Base-by-base conservation (phyloP, 1,284 basidiomycete genomes). In the Retiboletus flavoniger region DNA sequence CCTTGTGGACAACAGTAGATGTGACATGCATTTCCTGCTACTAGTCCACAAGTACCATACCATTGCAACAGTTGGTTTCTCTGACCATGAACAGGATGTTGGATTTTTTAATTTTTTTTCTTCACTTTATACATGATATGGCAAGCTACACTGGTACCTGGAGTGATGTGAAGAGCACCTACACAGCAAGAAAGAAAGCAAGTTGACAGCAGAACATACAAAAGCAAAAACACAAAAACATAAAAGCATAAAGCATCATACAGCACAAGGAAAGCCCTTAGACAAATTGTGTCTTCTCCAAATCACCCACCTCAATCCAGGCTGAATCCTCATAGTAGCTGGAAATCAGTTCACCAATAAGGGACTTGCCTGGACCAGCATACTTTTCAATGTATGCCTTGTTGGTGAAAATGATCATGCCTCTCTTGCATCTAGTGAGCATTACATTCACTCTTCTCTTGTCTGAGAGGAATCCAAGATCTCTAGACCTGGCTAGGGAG, bases 341-440 rank as follows among this genome's bases (percentile, higher is more conserved):
- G 3, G 5, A 3, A 13, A 58, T 52, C n/a, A 73, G 34, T 28
- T 57, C 43, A 17, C 69, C 69, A 50, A 73, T 47, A 3, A 70
- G 57, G 9, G 69, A 63, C 44, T 70, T 59, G 32, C 24, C 54
- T 42, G 78, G 83, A 28, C 61, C 63, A 50, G 79, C 84, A 63
- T 67, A 63, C 19, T 76, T 77, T 24, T 61, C 59, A 36, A 89
- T 70, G 63, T 90, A 89, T 24, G 71, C 68, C 60, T 75, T 73
- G 57, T 75, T 84, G 24, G 83, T 76, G 48, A 82, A 74, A 60
- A 89, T 83, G 54, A 81, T 80, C 85, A 89, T 87, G 36, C 83
- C 82, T 44, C 72, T 76, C 67, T 84, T 85, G 75, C 83, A 87
- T 28, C 86, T 80, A 51, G 79, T 83, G 7, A 82, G 79, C 83